A percentile compares a stretch with the other conserved stretches of the same genome.
Conservation (phyloP, 2,329 filamentous ascomycete genomes). For the Microsporum audouinii region DNA sequence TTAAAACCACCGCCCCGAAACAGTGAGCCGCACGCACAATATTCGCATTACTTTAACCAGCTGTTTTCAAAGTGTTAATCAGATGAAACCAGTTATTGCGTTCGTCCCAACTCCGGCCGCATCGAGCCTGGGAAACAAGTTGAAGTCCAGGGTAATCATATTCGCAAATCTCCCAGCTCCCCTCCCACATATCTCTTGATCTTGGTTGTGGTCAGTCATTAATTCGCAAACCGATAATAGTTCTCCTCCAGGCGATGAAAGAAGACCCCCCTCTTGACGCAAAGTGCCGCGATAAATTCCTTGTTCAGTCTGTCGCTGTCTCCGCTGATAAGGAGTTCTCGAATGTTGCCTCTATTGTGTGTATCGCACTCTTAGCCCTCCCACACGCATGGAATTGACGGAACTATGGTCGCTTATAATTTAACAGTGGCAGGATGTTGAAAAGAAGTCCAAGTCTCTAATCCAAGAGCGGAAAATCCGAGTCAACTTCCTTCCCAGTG, state of each 20-base stretch:
- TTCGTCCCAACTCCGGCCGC: constrained; percentile 90
- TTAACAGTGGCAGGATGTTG: constrained; percentile 59
- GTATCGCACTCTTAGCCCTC: constrained; percentile 23
- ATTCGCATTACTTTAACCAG: not conserved
- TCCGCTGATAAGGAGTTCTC: constrained; percentile 71
- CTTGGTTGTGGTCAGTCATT: not conserved
- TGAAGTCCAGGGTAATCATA: constrained; percentile 68
- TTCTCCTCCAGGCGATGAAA: constrained; percentile 96
- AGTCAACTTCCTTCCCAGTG: constrained; percentile 66
- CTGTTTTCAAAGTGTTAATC: constrained; percentile 12
- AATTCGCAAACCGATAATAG: constrained; percentile 37
- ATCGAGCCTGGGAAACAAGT: constrained; percentile 84
- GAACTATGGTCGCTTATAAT: constrained; percentile 14
- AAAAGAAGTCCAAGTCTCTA: constrained; percentile 61
- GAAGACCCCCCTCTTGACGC: constrained; percentile 74
- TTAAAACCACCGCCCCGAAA: constrained; percentile 98
- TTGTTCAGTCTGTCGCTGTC: constrained; percentile 83
- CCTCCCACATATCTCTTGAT: constrained; percentile 1
- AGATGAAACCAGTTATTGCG: constrained; percentile 65
- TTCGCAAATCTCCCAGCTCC: not conserved
- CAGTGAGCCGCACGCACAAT: constrained; percentile 54
- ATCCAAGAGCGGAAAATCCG: constrained; percentile 94
- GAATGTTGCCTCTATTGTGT: constrained; percentile 69
- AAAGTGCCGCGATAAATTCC: constrained; percentile 94
- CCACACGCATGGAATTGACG: constrained; percentile 1